phyloP scores from a whole-genome alignment of 805 yeast species.

The Candida odintsovae region DNA sequence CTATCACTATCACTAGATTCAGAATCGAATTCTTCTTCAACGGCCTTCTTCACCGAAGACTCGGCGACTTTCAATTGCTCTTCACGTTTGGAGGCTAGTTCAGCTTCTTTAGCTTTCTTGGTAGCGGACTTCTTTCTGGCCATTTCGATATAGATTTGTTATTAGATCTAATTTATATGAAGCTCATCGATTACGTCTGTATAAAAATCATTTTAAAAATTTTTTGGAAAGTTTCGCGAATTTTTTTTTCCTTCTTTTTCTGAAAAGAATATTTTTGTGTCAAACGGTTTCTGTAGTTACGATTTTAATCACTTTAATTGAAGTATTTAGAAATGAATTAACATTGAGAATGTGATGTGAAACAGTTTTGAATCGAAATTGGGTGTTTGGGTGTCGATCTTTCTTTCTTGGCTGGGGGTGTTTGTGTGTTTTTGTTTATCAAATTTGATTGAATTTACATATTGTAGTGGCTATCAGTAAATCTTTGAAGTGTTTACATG shows the following conservation, averaged over 20 bases:
- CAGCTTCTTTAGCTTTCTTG: constrained; percentile 56
- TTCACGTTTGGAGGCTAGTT: constrained; percentile 16
- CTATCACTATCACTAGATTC: constrained; percentile 27
- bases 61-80: constrained; percentile 20
- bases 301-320: no score
- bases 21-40: constrained; percentile 28
- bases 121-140: constrained; percentile 86
- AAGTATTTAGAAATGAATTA: no score
- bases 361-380: no score
- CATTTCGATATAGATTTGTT: constrained; percentile 33
- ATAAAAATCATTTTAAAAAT: no score
- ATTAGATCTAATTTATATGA: not conserved
- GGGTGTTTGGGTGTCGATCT: no score
- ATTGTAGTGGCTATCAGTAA: no score
- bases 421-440: no score
- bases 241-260: not conserved
- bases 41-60: constrained; percentile 19
- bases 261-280: not conserved
- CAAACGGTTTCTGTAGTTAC: not conserved
- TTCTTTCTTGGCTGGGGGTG: no score
- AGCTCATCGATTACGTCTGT: not conserved
- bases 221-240: not conserved
- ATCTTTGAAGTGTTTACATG: no score
- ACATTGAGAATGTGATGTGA: no score
- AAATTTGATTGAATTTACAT: no score